Conservation (phyloP, 2,329 filamentous ascomycete genomes). For the Scleromitrula shiraiana region DNA sequence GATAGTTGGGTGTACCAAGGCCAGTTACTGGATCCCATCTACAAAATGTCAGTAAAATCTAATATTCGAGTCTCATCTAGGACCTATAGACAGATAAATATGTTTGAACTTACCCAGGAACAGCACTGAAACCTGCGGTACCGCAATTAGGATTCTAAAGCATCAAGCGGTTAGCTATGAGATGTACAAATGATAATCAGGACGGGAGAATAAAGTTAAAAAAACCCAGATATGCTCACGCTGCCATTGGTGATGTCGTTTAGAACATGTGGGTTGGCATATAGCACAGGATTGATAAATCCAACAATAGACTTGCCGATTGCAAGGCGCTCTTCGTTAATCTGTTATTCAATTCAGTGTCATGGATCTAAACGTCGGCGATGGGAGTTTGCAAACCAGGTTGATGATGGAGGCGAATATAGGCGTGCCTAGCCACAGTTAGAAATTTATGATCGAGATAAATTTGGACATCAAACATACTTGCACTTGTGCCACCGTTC, state of each 20-base stretch:
- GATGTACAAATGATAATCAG: not conserved
- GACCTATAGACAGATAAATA: too few species aligned
- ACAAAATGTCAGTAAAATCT: not conserved
- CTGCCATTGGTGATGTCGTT: constrained; percentile 30
- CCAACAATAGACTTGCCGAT: constrained; percentile 31
- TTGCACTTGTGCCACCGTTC: constrained; percentile 9
- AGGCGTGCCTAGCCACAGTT: constrained; percentile 16
- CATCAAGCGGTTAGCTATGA: not conserved
- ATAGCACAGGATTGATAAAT: constrained; percentile 32
- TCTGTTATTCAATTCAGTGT: constrained; percentile 12
- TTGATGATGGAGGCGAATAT: constrained; percentile 10
- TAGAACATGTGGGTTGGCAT: constrained; percentile 23
- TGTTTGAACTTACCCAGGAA: constrained; percentile 16
- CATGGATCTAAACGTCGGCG: not conserved
- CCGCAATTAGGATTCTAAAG: constrained; percentile 29
- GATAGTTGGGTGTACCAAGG: constrained; percentile 27
- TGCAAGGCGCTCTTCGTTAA: constrained; percentile 34
- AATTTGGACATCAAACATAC: too few species aligned
- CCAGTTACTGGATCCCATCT: constrained; percentile 30
- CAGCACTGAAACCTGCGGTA: constrained; percentile 27
- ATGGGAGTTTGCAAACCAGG: not conserved
- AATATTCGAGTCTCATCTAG: too few species aligned
- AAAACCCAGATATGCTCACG: too few species aligned
- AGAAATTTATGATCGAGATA: too few species aligned
- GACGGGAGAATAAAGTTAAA: constrained; percentile 5